Evolutionary conservation across 129 eudicot genomes (phyloP).

Genomic region (Pittosporum tobira): DNA sequence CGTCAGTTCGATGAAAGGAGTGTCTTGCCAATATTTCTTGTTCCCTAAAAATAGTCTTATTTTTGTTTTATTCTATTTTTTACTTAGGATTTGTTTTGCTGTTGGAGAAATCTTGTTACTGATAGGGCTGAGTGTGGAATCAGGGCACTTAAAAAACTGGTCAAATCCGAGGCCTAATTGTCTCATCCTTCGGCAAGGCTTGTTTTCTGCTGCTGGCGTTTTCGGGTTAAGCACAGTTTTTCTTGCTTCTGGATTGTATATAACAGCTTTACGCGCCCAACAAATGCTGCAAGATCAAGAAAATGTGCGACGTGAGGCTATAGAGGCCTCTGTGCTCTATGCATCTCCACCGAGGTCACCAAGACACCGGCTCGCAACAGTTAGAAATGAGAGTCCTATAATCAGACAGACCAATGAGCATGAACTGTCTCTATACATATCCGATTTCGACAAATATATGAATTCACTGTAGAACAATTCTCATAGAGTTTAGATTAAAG

Average conservation of each 20-base stretch:
- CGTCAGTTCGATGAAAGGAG: no score
- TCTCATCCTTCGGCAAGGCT: constrained; percentile 45
- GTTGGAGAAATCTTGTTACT: constrained; percentile 63
- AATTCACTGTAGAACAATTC: background rate
- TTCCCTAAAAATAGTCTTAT: no score
- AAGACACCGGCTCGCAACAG: constrained; percentile 15
- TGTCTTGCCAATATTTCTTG: no score
- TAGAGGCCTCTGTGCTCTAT: constrained; percentile 42
- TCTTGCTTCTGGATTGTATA: constrained; percentile 62
- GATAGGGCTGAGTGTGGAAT: constrained; percentile 74
- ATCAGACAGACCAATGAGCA: constrained; percentile 29
- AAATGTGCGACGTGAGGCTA: constrained; percentile 28
- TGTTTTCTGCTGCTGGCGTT: constrained; percentile 86
- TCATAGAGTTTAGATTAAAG: background rate
- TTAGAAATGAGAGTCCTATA: constrained; percentile 30
- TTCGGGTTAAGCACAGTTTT: constrained; percentile 61
- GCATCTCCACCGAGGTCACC: constrained; percentile 65
- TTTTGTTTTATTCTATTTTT: background rate
- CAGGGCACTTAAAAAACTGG: constrained; percentile 80
- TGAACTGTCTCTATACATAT: constrained; percentile 26
- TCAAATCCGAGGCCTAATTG: constrained; percentile 41
- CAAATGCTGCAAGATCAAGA: constrained; percentile 36
- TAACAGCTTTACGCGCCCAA: constrained; percentile 61
- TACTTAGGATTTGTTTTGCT: constrained; percentile 58
- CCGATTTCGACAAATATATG: constrained; percentile 43